These are phyloP conservation scores for Syncephalastrum monosporum DNA, from an alignment of 371 early-diverging fungal genomes.

Conservation along the genomic window DNA sequence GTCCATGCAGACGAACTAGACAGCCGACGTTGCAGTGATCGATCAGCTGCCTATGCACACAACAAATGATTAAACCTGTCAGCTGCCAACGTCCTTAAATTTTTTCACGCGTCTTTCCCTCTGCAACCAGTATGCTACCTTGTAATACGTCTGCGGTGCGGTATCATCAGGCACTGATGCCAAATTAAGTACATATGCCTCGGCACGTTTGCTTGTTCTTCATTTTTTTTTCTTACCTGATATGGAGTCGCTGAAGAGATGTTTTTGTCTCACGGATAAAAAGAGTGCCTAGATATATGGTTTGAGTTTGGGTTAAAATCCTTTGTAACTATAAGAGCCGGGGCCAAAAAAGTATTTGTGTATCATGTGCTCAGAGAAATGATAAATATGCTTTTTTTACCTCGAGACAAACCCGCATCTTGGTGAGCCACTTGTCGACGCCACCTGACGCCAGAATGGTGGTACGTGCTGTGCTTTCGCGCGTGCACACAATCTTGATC, in stretches of 20 bases:
- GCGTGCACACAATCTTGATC: too few species aligned
- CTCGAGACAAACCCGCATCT: neutral
- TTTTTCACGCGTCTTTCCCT: slow-evolving; percentile 4
- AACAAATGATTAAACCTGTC: neutral
- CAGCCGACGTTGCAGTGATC: slow-evolving; percentile 4
- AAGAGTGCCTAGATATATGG: slow-evolving; percentile 7
- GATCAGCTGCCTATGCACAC: neutral
- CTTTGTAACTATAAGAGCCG: neutral
- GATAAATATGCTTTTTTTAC: neutral
- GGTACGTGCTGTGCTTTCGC: neutral
- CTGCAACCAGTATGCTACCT: neutral
- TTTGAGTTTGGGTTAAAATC: neutral
- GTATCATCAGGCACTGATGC: neutral
- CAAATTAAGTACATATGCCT: slow-evolving; percentile 2
- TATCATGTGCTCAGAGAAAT: neutral
- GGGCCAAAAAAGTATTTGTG: neutral
- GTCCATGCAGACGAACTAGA: slow-evolving; percentile 9
- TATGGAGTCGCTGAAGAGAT: slow-evolving; percentile 7
- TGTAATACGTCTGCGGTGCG: too few species aligned
- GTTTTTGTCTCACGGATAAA: slow-evolving; percentile 7
- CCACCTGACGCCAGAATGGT: slow-evolving; percentile 2
- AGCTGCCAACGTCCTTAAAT: neutral
- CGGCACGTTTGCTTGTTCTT: too few species aligned
- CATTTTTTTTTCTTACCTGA: neutral
- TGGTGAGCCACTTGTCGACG: slow-evolving; percentile 9